Evolutionary conservation across 2,329 filamentous ascomycete genomes (phyloP).

Genomic region (Aureobasidium sp.): DNA sequence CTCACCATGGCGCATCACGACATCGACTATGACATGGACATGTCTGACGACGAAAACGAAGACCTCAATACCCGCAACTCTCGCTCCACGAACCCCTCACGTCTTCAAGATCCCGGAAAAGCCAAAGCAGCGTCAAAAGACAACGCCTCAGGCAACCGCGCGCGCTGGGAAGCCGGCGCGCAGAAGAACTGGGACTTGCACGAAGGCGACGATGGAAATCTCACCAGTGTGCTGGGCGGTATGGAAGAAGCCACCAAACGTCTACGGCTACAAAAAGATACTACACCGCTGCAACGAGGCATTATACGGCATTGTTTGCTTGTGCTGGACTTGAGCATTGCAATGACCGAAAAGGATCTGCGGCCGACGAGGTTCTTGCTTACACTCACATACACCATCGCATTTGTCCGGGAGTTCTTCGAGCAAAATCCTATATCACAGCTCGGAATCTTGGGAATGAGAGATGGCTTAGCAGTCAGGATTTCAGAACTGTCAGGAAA

Average conservation of each 20-base stretch:
- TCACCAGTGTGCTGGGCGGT: constrained; percentile 26
- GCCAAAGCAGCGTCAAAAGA: neutral
- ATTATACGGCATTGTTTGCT: constrained; percentile 96
- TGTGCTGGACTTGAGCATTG: constrained; percentile 82
- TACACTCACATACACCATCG: constrained; percentile 69
- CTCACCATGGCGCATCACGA: constrained; percentile 6
- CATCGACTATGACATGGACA: constrained; percentile 14
- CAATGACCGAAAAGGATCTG: constrained; percentile 93
- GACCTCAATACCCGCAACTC: neutral
- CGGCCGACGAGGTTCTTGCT: constrained; percentile 80
- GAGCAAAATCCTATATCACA: constrained; percentile 98
- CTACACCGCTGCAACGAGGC: constrained; percentile 87
- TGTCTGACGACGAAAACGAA: constrained; percentile 11
- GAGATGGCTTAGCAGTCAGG: constrained; percentile 77
- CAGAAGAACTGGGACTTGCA: constrained; percentile 24
- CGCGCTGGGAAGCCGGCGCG: constrained; percentile 26
- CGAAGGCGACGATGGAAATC: constrained; percentile 24
- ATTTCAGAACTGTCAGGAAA: constrained; percentile 90
- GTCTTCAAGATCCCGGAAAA: neutral
- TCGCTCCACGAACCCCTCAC: neutral
- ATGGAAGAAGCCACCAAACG: constrained; percentile 29
- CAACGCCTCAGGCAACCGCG: neutral
- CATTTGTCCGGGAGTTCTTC: constrained; percentile 91
- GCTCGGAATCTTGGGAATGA: constrained; percentile 84
- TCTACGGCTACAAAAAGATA: constrained; percentile 73